phyloP scores from a whole-genome alignment of 1,139 yeast species.

The Saccharomyces uvarum region DNA sequence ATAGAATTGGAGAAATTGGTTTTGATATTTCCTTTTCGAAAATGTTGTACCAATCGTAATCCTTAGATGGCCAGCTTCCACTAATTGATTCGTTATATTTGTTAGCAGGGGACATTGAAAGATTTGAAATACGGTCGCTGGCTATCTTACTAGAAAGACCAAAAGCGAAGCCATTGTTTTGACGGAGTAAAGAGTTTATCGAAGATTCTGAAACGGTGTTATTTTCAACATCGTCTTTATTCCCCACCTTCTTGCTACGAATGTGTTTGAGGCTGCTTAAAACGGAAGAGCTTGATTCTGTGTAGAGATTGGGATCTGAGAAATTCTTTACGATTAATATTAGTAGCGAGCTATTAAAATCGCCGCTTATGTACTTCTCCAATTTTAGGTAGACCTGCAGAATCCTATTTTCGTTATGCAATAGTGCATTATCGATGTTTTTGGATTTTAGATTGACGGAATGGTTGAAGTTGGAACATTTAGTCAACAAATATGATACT shows the following conservation, averaged over 20 bases:
- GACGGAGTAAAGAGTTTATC: constrained; percentile 20
- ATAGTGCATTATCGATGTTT: constrained; percentile 25
- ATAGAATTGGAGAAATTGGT: constrained; percentile 36
- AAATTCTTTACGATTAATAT: constrained; percentile 41
- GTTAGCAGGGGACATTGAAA: constrained; percentile 11
- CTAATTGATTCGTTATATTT: constrained; percentile 5
- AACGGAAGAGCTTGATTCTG: constrained; percentile 21
- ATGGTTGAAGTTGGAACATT: constrained; percentile 33
- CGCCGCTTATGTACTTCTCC: constrained; percentile 36
- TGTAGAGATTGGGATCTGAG: constrained; percentile 34
- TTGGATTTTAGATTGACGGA: constrained; percentile 23
- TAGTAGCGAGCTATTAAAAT: constrained; percentile 40
- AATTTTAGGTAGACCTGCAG: constrained; percentile 39
- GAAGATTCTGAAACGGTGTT: constrained; percentile 16
- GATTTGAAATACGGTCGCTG: constrained; percentile 32
- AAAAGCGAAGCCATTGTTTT: constrained; percentile 37
- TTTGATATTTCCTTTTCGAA: constrained; percentile 32
- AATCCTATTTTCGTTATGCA: constrained; percentile 38
- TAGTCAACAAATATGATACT: constrained; percentile 38
- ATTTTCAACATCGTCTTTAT: constrained; percentile 19
- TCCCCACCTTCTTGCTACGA: constrained; percentile 13
- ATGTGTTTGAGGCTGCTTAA: constrained; percentile 17
- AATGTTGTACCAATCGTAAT: constrained; percentile 32
- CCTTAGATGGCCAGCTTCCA: constrained; percentile 23
- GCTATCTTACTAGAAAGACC: constrained; percentile 40